phyloP scores from a whole-genome alignment of 129 eudicot species.

The Flaveria linearis region DNA sequence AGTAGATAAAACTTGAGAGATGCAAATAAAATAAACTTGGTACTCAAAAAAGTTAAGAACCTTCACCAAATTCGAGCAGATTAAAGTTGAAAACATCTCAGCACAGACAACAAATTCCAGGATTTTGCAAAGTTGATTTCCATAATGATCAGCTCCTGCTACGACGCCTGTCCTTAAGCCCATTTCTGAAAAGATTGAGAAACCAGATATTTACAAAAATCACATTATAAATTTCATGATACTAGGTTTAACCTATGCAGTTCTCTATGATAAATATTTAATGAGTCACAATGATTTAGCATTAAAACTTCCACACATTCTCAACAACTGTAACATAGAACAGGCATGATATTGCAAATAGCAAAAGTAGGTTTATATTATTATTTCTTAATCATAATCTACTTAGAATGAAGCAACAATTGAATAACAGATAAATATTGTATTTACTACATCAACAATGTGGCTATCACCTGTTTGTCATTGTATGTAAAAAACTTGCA shows the following conservation, averaged over 20 bases:
- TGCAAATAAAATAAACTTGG: constrained; percentile 35
- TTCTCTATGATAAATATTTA: not conserved
- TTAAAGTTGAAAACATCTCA: constrained; percentile 58
- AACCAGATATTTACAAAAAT: constrained; percentile 5
- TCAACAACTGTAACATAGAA: not conserved
- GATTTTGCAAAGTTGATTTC: constrained; percentile 22
- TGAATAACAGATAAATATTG: not conserved
- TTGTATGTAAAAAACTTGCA: not conserved
- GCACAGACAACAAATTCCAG: constrained; percentile 49
- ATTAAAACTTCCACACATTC: not conserved
- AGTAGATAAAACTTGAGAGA: not conserved
- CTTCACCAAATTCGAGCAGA: constrained; percentile 76
- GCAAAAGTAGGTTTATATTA: not conserved
- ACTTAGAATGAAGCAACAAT: not conserved
- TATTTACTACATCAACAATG: not conserved
- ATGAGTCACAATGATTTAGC: not conserved
- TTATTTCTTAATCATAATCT: not conserved
- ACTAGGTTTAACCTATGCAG: not conserved
- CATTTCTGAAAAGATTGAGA: constrained; percentile 53
- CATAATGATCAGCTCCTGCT: constrained; percentile 83
- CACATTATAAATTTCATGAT: not conserved
- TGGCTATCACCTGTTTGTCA: constrained; percentile 1
- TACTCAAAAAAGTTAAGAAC: constrained; percentile 58
- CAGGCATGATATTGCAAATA: not conserved
- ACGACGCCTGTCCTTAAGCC: constrained; percentile 81